Evolutionary conservation across 768 basidiomycete genomes (phyloP), one percentile per base, ranked within the genome.

Genomic region (Phanerodontia chrysosporium): DNA sequence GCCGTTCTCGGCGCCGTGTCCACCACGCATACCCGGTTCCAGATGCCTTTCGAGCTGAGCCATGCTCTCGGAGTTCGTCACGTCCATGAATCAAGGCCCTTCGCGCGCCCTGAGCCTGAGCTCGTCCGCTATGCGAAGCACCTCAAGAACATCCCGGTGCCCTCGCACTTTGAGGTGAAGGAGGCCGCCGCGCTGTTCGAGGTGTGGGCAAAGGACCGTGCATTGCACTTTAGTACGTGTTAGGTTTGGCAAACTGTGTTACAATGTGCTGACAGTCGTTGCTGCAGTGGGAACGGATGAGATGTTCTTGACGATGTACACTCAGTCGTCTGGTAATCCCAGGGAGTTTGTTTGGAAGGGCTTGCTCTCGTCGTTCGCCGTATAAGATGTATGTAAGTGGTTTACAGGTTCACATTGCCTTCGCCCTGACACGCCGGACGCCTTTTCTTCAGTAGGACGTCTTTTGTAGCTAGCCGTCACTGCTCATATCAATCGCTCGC

Each of bases 171-270:
- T 65, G 81, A 75, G 1, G 65, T 87, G 5, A 67, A 75, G 18
- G 95, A 96, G 70, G 92, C 92, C 0, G 80, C 80, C 24, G 82
- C 83, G 7, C 66, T 95, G 59, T 92, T 90, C 65, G 86, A 93
- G 61, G 62, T 92, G 16, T 94, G 89, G 89, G 83, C 80, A 65
- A 81, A 83, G 49, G 82, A 85, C 60, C 73, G 76, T 59, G 81
- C 83, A 0, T 62, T 89, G 51, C 76, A 80, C 80, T 75, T 59
- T 65, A 12, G 66, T 70, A 52, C 29, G 60, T 62, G 18, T 1
- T 9, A 1, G 44, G 35, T 45, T 36, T 57, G 57, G 8, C 6
- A 49, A 10, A 13, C 49, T 27, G 16, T 49, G 9, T 12, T 52
- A 28, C 48, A 55, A 13, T 22, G 13, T 16, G 42, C 16, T 55